Conservation (phyloP, 192 early-diverging fungal species). For the Linnemannia zychae region DNA sequence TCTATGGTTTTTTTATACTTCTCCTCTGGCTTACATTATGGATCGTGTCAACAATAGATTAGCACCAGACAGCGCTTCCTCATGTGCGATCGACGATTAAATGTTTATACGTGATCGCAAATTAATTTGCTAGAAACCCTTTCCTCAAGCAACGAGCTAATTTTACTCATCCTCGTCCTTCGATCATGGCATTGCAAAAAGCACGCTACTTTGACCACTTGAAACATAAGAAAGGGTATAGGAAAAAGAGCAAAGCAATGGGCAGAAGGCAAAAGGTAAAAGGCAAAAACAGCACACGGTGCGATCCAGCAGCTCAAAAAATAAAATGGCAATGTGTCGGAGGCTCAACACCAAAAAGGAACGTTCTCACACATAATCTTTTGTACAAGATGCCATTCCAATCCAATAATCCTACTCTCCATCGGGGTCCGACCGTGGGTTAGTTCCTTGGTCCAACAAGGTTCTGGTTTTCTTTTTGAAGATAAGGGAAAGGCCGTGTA, state of each 20-base stretch:
- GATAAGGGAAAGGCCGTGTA: neutral
- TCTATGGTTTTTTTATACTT: too few relatives aligned
- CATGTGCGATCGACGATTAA: too few relatives aligned
- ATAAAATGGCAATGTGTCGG: neutral
- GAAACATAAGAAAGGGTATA: neutral
- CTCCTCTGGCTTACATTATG: too few relatives aligned
- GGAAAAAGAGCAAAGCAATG: too few relatives aligned
- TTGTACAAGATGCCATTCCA: too few relatives aligned
- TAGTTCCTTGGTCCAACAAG: neutral
- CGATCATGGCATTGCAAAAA: slow-evolving; percentile 10
- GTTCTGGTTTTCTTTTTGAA: neutral
- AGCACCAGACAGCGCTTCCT: too few relatives aligned
- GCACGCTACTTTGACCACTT: neutral
- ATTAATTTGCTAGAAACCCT: slow-evolving; percentile 4
- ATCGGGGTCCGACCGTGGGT: neutral
- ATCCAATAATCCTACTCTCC: neutral
- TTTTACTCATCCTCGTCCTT: neutral
- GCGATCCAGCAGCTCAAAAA: neutral
- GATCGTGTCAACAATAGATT: too few relatives aligned
- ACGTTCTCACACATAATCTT: neutral
- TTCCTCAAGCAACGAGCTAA: too few relatives aligned
- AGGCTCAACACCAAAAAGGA: neutral
- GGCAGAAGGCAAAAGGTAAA: too few relatives aligned
- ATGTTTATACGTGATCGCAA: too few relatives aligned
- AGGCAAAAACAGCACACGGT: neutral